Conservation (phyloP, 768 basidiomycete genomes). For the Leccinum fibrillosum region DNA sequence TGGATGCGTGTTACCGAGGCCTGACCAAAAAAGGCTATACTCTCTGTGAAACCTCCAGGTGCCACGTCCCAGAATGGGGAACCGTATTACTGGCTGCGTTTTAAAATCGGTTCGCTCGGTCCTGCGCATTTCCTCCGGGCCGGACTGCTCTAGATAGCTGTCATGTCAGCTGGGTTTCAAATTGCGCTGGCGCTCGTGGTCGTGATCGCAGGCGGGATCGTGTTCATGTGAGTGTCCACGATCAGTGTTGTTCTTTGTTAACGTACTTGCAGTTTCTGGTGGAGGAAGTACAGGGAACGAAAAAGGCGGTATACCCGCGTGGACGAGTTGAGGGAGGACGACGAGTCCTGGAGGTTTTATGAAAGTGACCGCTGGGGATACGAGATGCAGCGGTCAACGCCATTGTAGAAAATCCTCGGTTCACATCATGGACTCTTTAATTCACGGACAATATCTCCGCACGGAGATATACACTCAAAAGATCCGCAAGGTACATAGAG, state of each 20-base stretch:
- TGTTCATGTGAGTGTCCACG: slow-evolving; percentile 32
- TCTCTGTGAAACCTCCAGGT: slow-evolving; percentile 19
- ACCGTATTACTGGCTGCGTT: too few relatives aligned
- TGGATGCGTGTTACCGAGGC: slow-evolving; percentile 24
- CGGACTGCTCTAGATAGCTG: too few relatives aligned
- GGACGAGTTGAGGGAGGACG: slow-evolving; percentile 25
- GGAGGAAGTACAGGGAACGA: slow-evolving; percentile 24
- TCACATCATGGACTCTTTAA: neutral
- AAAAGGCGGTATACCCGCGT: slow-evolving; percentile 20
- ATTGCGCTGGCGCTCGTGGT: slow-evolving; percentile 37
- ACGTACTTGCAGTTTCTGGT: slow-evolving; percentile 23
- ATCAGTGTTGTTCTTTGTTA: neutral
- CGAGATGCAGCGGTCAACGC: slow-evolving; percentile 14
- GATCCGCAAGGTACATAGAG: slow-evolving; percentile 12
- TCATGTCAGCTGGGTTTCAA: too few relatives aligned
- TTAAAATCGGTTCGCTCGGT: too few relatives aligned
- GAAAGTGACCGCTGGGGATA: slow-evolving; percentile 15
- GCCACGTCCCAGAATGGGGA: slow-evolving; percentile 13
- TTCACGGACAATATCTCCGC: neutral
- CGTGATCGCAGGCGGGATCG: slow-evolving; percentile 37
- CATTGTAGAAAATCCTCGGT: neutral
- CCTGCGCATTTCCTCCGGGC: too few relatives aligned
- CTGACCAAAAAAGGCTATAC: slow-evolving; percentile 31
- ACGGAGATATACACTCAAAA: neutral
- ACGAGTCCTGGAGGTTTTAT: slow-evolving; percentile 30